A percentile compares a stretch with the other conserved stretches of the same genome.
These are phyloP conservation scores for Melanopsichium pennsylvanicum DNA, from an alignment of 1,284 basidiomycete species.

Conservation along the genomic window DNA sequence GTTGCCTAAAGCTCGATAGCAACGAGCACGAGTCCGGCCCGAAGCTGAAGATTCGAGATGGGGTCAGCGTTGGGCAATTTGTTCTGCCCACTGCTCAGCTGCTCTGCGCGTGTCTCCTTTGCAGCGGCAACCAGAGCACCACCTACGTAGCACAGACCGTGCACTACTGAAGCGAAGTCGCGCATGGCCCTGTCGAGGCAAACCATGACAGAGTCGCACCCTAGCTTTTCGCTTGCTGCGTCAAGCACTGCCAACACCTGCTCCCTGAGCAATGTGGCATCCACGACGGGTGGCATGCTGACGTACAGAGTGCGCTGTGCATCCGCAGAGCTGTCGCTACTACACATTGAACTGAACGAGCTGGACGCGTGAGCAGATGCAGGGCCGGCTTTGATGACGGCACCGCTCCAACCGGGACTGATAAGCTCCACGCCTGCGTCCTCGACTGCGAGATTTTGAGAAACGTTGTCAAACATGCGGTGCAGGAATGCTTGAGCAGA, in stretches of 20 bases:
- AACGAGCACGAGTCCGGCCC: constrained; percentile 30
- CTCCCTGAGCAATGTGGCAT: constrained; percentile 48
- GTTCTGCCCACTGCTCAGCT: neutral
- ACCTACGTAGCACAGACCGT: constrained; percentile 60
- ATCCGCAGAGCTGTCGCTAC: constrained; percentile 31
- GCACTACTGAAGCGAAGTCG: constrained; percentile 51
- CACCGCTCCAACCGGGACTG: constrained; percentile 57
- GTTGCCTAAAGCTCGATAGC: constrained; percentile 40
- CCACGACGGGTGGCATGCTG: constrained; percentile 48
- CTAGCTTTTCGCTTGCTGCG: constrained; percentile 51
- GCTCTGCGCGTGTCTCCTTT: neutral
- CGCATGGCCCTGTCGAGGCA: constrained; percentile 43
- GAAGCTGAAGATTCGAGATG: constrained; percentile 21
- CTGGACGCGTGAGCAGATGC: constrained; percentile 4
- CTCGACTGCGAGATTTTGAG: constrained; percentile 26
- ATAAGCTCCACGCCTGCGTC: constrained; percentile 58
- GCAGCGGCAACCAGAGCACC: constrained; percentile 47
- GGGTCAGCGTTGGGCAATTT: constrained; percentile 20
- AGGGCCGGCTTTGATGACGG: constrained; percentile 44
- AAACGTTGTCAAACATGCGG: constrained; percentile 45
- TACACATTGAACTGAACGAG: constrained; percentile 18
- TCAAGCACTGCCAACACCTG: constrained; percentile 56
- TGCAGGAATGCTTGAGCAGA: constrained; percentile 50
- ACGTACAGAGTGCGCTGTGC: constrained; percentile 55
- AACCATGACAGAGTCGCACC: constrained; percentile 51